Evolutionary conservation across 768 basidiomycete species (phyloP), one percentile per base, ranked within the genome.

Genomic region (Krasilnikovozyma curviuscula): DNA sequence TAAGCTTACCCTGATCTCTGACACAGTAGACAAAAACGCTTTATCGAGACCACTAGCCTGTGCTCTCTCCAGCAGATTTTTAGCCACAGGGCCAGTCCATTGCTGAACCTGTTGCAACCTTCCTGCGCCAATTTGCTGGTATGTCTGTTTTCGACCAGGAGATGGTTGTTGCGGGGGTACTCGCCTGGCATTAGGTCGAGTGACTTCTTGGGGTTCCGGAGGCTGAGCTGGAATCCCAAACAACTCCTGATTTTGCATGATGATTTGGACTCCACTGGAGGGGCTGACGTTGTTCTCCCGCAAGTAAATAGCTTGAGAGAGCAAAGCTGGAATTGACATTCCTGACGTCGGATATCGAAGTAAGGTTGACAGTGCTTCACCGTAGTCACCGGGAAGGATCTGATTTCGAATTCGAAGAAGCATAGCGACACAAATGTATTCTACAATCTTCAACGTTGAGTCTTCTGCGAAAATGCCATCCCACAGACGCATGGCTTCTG

Each of bases 401-500:
- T 81, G 72, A 59, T 86, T 86, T 40, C 93, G 78, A 57, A 95
- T 83, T 45, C 93, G 77, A 47, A 97, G 75, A 16, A 98, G 73
- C 88, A 97, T 89, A 1, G 85, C 83, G 18, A 95, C 78, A 59
- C 84, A 88, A 43, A 91, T 69, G 79, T 83, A 89, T 45, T 78
- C 76, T 1, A 79, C 75, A 31, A 93, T 66, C 43, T 79, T 76
- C 25, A 91, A 68, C 0, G 78, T 70, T 18, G 81, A 73, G 65
- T 86, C 83, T 52, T 77, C 79, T 0, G 91, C 84, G 62, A 98
- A 91, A 8, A 97, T 62, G 1, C 81, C 86, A 63, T 98, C 93
- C 93, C 93, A 97, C n/a, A 98, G 61, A 28, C 73, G 69, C 75
- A 98, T 76, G 0, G 83, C 75, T 52, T 83, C 78, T 3, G 68